A percentile compares a stretch with the other conserved stretches of the same genome.
Conservation (phyloP, 2,329 filamentous ascomycete species). For the Monosporascus sp. region DNA sequence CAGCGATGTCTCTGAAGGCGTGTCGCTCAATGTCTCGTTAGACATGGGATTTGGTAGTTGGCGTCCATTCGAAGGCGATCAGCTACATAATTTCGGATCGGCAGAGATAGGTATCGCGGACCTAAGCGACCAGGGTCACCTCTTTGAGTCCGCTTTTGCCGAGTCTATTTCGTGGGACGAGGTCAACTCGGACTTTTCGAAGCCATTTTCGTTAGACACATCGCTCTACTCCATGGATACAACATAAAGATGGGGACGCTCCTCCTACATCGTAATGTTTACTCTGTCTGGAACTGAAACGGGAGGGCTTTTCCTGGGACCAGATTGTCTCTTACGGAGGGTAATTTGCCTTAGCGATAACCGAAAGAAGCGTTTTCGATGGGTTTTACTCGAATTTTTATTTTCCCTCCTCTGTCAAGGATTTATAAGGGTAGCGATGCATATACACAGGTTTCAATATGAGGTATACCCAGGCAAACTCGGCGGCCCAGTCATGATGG, state of each 20-base stretch:
- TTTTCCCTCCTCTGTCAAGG: neutral
- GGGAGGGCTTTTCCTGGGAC: neutral
- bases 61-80: slow-evolving; percentile 43
- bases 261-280: neutral
- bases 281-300: neutral
- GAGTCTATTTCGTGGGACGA: slow-evolving; percentile 42
- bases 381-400: neutral
- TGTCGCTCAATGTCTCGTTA: slow-evolving; percentile 43
- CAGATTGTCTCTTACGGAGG: neutral
- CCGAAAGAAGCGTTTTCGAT: neutral
- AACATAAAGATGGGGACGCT: slow-evolving; percentile 12
- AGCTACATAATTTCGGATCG: slow-evolving; percentile 38
- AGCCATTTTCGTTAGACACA: slow-evolving; percentile 49
- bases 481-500: neutral
- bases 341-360: neutral
- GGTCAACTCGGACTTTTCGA: slow-evolving; percentile 43
- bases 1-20: slow-evolving; percentile 55
- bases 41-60: slow-evolving; percentile 40
- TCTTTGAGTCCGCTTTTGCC: slow-evolving; percentile 21
- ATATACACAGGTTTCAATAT: neutral
- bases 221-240: slow-evolving; percentile 37
- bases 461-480: neutral
- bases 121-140: slow-evolving; percentile 14
- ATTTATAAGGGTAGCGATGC: neutral
- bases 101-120: slow-evolving; percentile 22